phyloP scores from a whole-genome alignment of 441 rosid genomes.

The Adansonia madagascariensis region DNA sequence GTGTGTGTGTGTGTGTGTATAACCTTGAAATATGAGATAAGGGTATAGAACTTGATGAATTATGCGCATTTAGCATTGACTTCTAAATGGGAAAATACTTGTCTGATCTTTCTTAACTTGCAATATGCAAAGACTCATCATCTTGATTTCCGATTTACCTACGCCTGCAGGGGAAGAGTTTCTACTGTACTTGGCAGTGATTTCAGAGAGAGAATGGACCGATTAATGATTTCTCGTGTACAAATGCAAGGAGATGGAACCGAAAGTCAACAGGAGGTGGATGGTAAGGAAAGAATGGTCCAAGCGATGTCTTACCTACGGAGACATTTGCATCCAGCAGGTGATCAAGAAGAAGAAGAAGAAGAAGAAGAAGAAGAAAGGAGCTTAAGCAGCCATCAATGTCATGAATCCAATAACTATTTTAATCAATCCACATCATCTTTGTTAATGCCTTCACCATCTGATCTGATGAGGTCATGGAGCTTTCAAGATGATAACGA shows the following conservation, averaged over 20 bases:
- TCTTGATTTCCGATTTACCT: background rate
- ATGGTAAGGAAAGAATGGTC: conserved; percentile 40
- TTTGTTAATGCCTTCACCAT: conserved; percentile 41
- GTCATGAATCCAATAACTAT: conserved; percentile 37
- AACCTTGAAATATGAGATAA: background rate
- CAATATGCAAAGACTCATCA: background rate
- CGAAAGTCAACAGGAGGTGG: conserved; percentile 37
- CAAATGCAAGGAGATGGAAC: conserved; percentile 41
- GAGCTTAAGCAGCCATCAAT: conserved; percentile 33
- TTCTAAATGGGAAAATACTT: background rate
- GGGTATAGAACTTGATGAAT: background rate
- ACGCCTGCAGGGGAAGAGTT: conserved; percentile 65
- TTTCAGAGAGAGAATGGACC: conserved; percentile 66
- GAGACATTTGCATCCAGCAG: conserved; percentile 32
- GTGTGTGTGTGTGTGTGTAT: background rate
- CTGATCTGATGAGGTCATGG: conserved; percentile 53
- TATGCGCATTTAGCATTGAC: background rate
- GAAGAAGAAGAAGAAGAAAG: conserved; percentile 30
- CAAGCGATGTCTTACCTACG: conserved; percentile 44
- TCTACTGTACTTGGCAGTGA: conserved; percentile 71
- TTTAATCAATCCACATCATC: conserved; percentile 44
- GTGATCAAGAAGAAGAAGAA: conserved; percentile 22
- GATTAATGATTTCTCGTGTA: conserved; percentile 51
- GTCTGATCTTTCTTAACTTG: background rate
- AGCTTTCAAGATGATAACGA: conserved; percentile 48